phyloP scores from a whole-genome alignment of 768 basidiomycete genomes.

The Candolleomyces eurysporus region DNA sequence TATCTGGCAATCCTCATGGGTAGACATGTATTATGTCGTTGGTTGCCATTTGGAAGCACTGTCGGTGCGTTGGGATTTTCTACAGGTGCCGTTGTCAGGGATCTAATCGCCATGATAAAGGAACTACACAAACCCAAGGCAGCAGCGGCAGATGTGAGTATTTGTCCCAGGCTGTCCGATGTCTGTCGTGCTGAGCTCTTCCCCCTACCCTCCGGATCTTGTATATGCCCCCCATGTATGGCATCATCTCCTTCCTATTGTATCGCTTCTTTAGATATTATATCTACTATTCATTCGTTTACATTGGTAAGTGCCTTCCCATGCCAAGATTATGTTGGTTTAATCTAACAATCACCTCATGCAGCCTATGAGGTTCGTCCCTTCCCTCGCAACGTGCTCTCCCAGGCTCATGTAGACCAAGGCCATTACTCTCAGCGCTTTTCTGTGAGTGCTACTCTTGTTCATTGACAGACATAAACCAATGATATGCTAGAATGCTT shows the following conservation, averaged over 20 bases:
- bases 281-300: conserved; percentile 47
- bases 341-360: neutral
- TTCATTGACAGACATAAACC: neutral
- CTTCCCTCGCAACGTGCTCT: conserved; percentile 1
- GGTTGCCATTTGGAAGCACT: conserved; percentile 57
- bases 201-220: conserved; percentile 66
- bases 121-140: conserved; percentile 64
- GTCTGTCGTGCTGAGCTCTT: neutral
- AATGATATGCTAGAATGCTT: conserved; percentile 49
- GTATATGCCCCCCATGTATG: conserved; percentile 83
- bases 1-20: neutral
- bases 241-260: conserved; percentile 80
- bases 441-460: conserved; percentile 55
- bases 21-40: conserved; percentile 63
- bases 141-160: conserved; percentile 77
- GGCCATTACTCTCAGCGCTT: conserved; percentile 83
- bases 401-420: conserved; percentile 23
- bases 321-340: no score
- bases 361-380: conserved; percentile 65
- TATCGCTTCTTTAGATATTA: conserved; percentile 83
- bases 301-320: conserved; percentile 33
- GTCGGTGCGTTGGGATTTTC: conserved; percentile 46
- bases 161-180: no score
- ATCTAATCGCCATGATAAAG: conserved; percentile 30
- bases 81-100: conserved; percentile 6